phyloP scores from a whole-genome alignment of 345 rosid species.

The Eucalyptus decipiens region DNA sequence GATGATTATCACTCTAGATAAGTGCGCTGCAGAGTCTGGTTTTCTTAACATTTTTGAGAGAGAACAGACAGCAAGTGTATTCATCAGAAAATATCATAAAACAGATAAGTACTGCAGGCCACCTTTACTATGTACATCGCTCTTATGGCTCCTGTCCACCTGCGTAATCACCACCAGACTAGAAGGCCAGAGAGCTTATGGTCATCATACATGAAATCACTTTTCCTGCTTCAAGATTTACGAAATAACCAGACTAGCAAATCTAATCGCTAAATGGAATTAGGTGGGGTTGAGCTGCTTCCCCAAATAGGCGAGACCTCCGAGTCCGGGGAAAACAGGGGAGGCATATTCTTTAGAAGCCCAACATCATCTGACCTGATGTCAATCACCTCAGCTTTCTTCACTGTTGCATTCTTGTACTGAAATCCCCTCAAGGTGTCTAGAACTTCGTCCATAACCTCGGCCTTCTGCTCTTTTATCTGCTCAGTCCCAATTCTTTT shows the following conservation, averaged over 20 bases:
- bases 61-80: background rate
- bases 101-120: background rate
- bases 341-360: background rate
- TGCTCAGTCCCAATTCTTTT: background rate
- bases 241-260: background rate
- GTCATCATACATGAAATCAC: background rate
- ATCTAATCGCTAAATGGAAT: background rate
- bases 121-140: background rate
- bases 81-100: background rate
- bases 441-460: background rate
- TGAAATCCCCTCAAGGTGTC: background rate
- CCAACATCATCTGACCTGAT: background rate
- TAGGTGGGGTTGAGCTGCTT: background rate
- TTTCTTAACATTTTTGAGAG: background rate
- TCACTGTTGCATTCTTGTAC: background rate
- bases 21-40: background rate
- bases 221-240: background rate
- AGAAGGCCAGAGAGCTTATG: background rate
- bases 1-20: background rate
- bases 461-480: background rate
- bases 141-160: background rate
- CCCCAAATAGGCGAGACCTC: background rate
- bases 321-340: background rate
- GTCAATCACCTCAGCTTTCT: constrained; percentile 9
- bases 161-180: background rate